Percentiles rank a stretch among this genome's conserved stretches.
Evolutionary conservation across 2,329 filamentous ascomycete species (phyloP).

Genomic region (Beauveria brongniartii): DNA sequence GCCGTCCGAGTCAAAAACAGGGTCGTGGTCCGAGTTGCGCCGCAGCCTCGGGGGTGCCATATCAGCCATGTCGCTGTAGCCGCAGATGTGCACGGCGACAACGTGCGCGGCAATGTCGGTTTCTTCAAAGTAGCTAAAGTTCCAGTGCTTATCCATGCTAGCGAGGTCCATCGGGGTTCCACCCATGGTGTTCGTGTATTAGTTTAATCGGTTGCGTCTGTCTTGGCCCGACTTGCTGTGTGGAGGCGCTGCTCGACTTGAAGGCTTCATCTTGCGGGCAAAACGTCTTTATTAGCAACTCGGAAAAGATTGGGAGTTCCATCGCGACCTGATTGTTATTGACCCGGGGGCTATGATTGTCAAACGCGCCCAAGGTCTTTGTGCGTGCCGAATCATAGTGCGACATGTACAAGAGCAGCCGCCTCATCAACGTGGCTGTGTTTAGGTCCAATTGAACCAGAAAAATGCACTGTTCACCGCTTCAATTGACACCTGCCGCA

Average conservation of each 20-base stretch:
- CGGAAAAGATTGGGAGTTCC: too few relatives aligned
- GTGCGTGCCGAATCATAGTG: too few relatives aligned
- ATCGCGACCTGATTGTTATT: too few relatives aligned
- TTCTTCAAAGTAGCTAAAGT: not conserved
- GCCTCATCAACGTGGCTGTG: too few relatives aligned
- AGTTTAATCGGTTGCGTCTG: not conserved
- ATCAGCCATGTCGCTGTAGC: not conserved
- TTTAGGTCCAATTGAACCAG: too few relatives aligned
- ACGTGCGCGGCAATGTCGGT: not conserved
- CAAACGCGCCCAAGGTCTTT: too few relatives aligned
- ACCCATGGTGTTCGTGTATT: not conserved
- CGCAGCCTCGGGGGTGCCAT: not conserved
- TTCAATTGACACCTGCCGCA: not conserved
- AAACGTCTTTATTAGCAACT: too few relatives aligned
- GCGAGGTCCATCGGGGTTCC: not conserved
- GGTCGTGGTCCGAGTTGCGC: not conserved
- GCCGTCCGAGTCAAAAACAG: not conserved
- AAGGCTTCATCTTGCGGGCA: too few relatives aligned
- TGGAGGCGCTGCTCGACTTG: too few relatives aligned
- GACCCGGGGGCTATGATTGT: too few relatives aligned
- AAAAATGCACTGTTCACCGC: not conserved
- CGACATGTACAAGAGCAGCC: too few relatives aligned
- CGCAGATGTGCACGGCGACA: not conserved
- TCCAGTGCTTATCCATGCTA: conserved; percentile 5
- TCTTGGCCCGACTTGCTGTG: not conserved